Percentiles rank a stretch among this genome's conserved stretches.
Conservation (phyloP, 768 basidiomycete species). For the Tylopilus felleus region DNA sequence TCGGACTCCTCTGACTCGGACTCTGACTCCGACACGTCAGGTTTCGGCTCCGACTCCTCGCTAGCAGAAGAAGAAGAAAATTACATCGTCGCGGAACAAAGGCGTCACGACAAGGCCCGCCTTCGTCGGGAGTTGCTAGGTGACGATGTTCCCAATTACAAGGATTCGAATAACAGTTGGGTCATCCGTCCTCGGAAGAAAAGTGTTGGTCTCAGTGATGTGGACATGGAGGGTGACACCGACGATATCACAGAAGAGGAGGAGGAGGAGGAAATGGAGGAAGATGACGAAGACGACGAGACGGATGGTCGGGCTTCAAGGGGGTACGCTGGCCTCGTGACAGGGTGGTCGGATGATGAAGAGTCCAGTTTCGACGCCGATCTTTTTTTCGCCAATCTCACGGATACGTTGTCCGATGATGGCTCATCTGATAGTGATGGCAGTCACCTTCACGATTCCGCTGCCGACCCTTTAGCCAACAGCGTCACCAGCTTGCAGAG, state of each 20-base stretch:
- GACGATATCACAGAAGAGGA: conserved; percentile 58
- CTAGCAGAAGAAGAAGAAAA: conserved; percentile 62
- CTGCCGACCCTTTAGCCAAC: conserved; percentile 20
- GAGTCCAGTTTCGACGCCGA: conserved; percentile 82
- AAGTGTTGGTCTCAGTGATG: conserved; percentile 63
- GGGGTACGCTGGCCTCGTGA: conserved; percentile 61
- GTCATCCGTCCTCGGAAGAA: conserved; percentile 66
- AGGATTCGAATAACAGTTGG: conserved; percentile 52
- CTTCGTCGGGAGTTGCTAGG: conserved; percentile 59
- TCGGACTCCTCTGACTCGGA: conserved; percentile 45
- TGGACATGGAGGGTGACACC: conserved; percentile 61
- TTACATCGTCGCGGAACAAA: conserved; percentile 50
- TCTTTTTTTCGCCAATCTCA: conserved; percentile 77
- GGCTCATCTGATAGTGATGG: conserved; percentile 41
- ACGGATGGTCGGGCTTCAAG: conserved; percentile 40
- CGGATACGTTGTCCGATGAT: conserved; percentile 46
- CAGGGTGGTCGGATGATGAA: conserved; percentile 76
- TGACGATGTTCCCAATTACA: conserved; percentile 44
- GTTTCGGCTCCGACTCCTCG: conserved; percentile 52
- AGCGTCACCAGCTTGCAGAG: conserved; percentile 36
- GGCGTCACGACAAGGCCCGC: conserved; percentile 48
- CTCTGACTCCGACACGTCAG: conserved; percentile 33
- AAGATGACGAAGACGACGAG: conserved; percentile 45
- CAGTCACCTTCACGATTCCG: conserved; percentile 40
- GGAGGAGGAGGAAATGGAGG: conserved; percentile 49